Conservation (phyloP, 306 rosid species). For the Corylus avellana region DNA sequence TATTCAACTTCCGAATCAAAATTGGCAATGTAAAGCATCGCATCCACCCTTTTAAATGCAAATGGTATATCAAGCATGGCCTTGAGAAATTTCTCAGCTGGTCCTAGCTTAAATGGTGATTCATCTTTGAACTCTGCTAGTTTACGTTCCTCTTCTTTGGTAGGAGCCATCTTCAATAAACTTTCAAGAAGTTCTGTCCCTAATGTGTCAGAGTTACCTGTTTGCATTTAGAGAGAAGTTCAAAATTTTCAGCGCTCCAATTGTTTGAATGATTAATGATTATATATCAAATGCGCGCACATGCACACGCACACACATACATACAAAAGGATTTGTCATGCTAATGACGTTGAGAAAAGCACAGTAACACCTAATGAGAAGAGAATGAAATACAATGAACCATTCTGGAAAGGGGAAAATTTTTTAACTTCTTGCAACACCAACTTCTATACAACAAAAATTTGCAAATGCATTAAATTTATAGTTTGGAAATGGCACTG, state of each 20-base stretch:
- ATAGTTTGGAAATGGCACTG: neutral
- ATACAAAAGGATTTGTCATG: neutral
- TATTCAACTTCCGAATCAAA: conserved; percentile 90
- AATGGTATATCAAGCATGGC: conserved; percentile 82
- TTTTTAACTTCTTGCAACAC: neutral
- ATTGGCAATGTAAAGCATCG: conserved; percentile 89
- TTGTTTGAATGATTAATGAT: neutral
- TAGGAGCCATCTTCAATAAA: conserved; percentile 90
- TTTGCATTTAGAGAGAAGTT: conserved; percentile 18
- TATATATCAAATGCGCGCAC: neutral
- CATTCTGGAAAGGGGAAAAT: neutral
- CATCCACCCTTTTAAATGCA: conserved; percentile 87
- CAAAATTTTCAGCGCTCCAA: neutral
- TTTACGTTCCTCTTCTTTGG: conserved; percentile 71
- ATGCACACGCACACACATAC: too few relatives aligned
- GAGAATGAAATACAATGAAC: neutral
- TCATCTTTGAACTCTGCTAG: conserved; percentile 75
- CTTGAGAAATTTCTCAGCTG: conserved; percentile 93
- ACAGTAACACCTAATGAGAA: neutral
- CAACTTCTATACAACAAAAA: neutral
- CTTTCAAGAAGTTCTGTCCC: conserved; percentile 90
- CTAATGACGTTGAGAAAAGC: neutral
- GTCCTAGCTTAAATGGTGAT: conserved; percentile 79
- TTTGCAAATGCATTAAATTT: neutral
- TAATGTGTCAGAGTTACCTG: conserved; percentile 75